Evolutionary conservation across 768 basidiomycete genomes (phyloP).

Genomic region (Rhodotorula kratochvilovae): DNA sequence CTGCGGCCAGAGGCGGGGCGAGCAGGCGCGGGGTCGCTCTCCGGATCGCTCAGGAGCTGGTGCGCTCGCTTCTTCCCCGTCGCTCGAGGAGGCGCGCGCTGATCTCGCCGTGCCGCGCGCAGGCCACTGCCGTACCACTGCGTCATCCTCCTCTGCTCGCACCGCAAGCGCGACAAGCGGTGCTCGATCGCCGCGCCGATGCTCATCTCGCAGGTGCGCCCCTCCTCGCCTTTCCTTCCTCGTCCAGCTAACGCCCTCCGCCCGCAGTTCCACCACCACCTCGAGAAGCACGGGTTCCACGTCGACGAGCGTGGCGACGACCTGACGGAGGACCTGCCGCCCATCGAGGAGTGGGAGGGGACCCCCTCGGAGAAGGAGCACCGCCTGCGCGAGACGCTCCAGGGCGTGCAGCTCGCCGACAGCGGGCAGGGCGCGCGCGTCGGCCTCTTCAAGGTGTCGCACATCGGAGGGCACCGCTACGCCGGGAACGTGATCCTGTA

Average conservation of each 20-base stretch:
- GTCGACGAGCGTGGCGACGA: conserved; percentile 45
- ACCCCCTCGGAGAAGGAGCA: conserved; percentile 52
- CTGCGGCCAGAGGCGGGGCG: conserved; percentile 4
- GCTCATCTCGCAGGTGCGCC: conserved; percentile 25
- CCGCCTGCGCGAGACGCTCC: conserved; percentile 56
- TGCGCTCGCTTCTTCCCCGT: neutral
- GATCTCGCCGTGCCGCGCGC: neutral
- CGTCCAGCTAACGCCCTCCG: neutral
- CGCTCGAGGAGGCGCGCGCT: neutral
- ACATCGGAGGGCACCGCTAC: conserved; percentile 89
- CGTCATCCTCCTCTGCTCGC: conserved; percentile 86
- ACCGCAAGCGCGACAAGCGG: conserved; percentile 85
- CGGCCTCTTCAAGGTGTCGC: conserved; percentile 79
- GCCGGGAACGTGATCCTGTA: conserved; percentile 49
- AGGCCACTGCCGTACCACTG: conserved; percentile 72
- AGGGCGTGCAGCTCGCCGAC: conserved; percentile 46
- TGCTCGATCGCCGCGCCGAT: conserved; percentile 60
- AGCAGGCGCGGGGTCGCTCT: neutral
- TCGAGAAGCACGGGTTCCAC: conserved; percentile 21
- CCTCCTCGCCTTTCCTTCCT: neutral
- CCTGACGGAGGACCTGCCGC: conserved; percentile 49
- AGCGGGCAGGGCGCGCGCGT: conserved; percentile 62
- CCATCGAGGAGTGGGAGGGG: conserved; percentile 61
- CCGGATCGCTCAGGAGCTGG: conserved; percentile 8
- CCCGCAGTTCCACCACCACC: conserved; percentile 44